Evolutionary conservation across 2,329 filamentous ascomycete genomes (phyloP).

Genomic region (Fusarium sp.): DNA sequence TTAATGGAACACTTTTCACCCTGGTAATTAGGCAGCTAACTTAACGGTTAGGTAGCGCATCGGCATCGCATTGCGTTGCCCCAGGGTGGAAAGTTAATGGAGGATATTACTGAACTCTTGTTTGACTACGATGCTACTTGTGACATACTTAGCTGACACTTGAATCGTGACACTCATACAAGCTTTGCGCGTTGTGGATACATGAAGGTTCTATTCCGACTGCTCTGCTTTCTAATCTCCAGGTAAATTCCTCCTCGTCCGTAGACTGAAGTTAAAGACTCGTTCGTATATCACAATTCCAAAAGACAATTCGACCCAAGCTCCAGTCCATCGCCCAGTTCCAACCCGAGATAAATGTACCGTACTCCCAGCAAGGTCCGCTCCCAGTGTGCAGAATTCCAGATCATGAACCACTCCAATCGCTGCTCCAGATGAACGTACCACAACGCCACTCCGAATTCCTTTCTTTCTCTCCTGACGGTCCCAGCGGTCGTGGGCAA

Average conservation of each 20-base stretch:
- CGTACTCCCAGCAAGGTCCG: neutral
- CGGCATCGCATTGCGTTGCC: conserved; percentile 2
- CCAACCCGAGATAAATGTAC: neutral
- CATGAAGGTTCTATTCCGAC: neutral
- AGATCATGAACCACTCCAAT: conserved; percentile 62
- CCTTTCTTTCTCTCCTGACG: conserved; percentile 86
- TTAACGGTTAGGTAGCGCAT: conserved; percentile 1
- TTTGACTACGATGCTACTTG: neutral
- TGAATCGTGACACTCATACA: neutral
- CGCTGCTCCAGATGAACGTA: conserved; percentile 83
- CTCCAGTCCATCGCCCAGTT: neutral
- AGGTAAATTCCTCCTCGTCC: neutral
- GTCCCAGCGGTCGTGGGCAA: conserved; percentile 81
- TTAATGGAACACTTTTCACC: neutral
- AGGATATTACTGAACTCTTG: neutral
- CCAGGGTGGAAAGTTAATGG: conserved; percentile 3
- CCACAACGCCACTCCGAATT: conserved; percentile 89
- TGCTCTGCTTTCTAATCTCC: neutral
- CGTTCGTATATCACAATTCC: neutral
- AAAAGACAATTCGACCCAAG: neutral
- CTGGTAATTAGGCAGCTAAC: neutral
- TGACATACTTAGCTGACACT: neutral
- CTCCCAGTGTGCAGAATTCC: neutral
- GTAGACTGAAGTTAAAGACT: neutral
- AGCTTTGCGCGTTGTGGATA: neutral